Evolutionary conservation across 129 eudicot genomes (phyloP), one percentile per base, ranked within the genome.

Genomic region (Deinandra increscens): DNA sequence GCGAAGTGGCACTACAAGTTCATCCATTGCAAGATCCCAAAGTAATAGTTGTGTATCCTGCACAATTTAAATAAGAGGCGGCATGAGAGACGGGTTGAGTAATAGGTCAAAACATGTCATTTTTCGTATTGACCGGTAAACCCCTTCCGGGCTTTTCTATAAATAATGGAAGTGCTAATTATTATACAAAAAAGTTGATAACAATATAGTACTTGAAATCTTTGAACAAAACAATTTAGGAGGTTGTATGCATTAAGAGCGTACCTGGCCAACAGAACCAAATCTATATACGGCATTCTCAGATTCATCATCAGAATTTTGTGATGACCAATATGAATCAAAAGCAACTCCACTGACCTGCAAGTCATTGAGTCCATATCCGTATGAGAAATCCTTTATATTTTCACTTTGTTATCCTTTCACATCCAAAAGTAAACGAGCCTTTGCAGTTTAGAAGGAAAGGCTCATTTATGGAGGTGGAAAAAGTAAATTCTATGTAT

Each of bases 261-360:
- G 13, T 80, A 90, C 97, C 95, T 91, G 97, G 31, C 95, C 97
- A 74, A 91, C 97, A 51, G 97, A 91, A 69, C 97, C 97, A 55
- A 91, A 91, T 43, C 97, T 84, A 59, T 91, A 91, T 48, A 91
- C 91, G 10, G 79, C 71, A 68, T 83, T 87, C 77, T 91, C 97
- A 23, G 78, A 81, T 33, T 79, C 73, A 1, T 81, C 90, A 68
- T 91, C 97, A 72, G 97, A 83, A 59, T 80, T 85, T 55, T 87
- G 95, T 1, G 92, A 90, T 11, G 83, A 49, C 97, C 97, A 91
- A 78, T 79, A 83, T 2, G 97, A 84, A 82, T 91, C 97, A 73
- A 91, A 91, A 49, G 97, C 87, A 54, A 91, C 97, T 74, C 95
- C 95, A 68, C 97, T 91, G 43, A 91, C 97, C 97, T 90, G 95